Conservation (phyloP, 805 yeast species). For the Starmerella potacharoeniae region DNA sequence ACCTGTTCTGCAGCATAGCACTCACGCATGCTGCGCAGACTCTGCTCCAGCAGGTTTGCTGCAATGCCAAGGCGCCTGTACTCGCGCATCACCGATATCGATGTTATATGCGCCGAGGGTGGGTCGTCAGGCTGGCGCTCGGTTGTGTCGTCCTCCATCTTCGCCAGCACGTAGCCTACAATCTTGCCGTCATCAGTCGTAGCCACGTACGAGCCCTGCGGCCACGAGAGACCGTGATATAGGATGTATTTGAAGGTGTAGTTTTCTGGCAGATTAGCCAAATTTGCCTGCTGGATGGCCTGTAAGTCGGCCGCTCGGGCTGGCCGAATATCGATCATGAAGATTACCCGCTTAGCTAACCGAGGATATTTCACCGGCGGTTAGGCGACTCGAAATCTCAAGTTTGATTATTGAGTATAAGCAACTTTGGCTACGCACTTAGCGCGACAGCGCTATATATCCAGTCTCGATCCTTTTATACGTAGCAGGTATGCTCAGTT, state of each 20-base stretch:
- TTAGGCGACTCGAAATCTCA: too few relatives aligned
- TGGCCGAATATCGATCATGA: slow-evolving; percentile 61
- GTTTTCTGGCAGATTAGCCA: slow-evolving; percentile 88
- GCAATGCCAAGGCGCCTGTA: slow-evolving; percentile 94
- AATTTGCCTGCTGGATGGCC: slow-evolving; percentile 91
- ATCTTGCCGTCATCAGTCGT: slow-evolving; percentile 58
- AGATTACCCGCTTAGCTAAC: neutral
- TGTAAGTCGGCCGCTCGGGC: slow-evolving; percentile 81
- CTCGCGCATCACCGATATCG: slow-evolving; percentile 87
- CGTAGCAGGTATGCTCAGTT: too few relatives aligned
- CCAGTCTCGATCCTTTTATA: too few relatives aligned
- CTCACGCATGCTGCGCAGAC: slow-evolving; percentile 69
- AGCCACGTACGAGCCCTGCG: slow-evolving; percentile 93
- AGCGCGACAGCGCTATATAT: too few relatives aligned
- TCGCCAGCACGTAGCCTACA: slow-evolving; percentile 92
- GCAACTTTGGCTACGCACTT: too few relatives aligned
- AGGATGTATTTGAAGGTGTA: slow-evolving; percentile 84
- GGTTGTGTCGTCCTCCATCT: slow-evolving; percentile 76
- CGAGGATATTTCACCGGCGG: neutral
- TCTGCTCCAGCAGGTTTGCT: slow-evolving; percentile 68
- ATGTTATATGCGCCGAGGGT: slow-evolving; percentile 86
- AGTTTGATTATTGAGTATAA: too few relatives aligned
- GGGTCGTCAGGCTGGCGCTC: slow-evolving; percentile 22
- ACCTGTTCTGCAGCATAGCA: slow-evolving; percentile 72
- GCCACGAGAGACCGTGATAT: slow-evolving; percentile 93